Evolutionary conservation across 495 filamentous ascomycete genomes (phyloP).

Genomic region (Choiromyces venosus): DNA sequence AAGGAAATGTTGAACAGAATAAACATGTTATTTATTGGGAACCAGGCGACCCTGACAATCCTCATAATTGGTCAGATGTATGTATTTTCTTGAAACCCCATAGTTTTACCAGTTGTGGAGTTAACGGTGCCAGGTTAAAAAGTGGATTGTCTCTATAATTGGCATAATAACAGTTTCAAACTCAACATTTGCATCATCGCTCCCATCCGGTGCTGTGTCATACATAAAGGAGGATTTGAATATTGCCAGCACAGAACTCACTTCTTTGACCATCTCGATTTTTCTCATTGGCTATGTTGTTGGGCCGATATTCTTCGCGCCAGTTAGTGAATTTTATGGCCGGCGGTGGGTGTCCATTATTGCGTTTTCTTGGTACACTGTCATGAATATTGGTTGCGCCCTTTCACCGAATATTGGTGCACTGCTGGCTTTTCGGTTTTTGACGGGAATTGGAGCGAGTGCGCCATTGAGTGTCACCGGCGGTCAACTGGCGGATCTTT

Average conservation of each 20-base stretch:
- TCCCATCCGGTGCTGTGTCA: slow-evolving; percentile 49
- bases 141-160: slow-evolving; percentile 48
- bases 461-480: slow-evolving; percentile 50
- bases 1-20: slow-evolving; percentile 16
- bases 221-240: slow-evolving; percentile 48
- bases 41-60: slow-evolving; percentile 50
- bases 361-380: slow-evolving; percentile 47
- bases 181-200: slow-evolving; percentile 52
- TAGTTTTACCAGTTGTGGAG: slow-evolving; percentile 1
- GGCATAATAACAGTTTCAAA: slow-evolving; percentile 51
- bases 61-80: slow-evolving; percentile 50
- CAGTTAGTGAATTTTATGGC: slow-evolving; percentile 53
- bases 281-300: slow-evolving; percentile 53
- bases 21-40: slow-evolving; percentile 43
- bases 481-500: slow-evolving; percentile 53
- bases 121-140: slow-evolving; percentile 29
- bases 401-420: slow-evolving; percentile 50
- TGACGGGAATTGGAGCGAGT: slow-evolving; percentile 51
- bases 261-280: slow-evolving; percentile 50
- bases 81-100: neutral
- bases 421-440: slow-evolving; percentile 51
- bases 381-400: slow-evolving; percentile 53
- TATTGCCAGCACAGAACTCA: slow-evolving; percentile 45
- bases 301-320: slow-evolving; percentile 52
- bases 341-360: slow-evolving; percentile 49